Percentiles rank a stretch among this genome's conserved stretches.
phyloP scores from a whole-genome alignment of 2,329 filamentous ascomycete species.

The Cordyceps militaris region DNA sequence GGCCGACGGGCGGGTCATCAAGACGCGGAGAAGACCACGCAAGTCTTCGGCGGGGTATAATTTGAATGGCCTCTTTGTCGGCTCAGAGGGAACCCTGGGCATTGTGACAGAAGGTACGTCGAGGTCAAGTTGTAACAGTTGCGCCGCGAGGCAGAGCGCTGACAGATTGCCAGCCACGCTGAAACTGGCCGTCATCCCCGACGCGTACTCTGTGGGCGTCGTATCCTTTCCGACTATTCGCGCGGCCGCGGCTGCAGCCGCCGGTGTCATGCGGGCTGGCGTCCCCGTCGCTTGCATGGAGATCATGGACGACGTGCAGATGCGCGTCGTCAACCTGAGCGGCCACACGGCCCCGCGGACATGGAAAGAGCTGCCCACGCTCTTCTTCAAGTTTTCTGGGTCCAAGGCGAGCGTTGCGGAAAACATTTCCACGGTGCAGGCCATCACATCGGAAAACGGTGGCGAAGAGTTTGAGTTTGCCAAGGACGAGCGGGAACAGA shows the following conservation, averaged over 20 bases:
- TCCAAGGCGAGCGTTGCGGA: constrained; percentile 72
- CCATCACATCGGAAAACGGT: constrained; percentile 58
- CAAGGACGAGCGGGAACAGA: constrained; percentile 60
- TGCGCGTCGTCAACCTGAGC: constrained; percentile 72
- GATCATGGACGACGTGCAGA: constrained; percentile 84
- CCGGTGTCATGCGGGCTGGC: constrained; percentile 67
- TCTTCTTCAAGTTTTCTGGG: constrained; percentile 83
- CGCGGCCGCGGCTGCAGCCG: constrained; percentile 67
- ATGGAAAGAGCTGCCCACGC: constrained; percentile 69
- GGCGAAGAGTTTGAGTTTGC: constrained; percentile 71
- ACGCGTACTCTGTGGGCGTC: constrained; percentile 70
- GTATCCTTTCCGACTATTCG: constrained; percentile 73
- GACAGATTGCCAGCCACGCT: constrained; percentile 50
- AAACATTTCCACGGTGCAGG: constrained; percentile 62
- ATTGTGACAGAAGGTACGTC: constrained; percentile 63
- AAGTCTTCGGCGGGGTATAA: constrained; percentile 83
- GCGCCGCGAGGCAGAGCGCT: neutral
- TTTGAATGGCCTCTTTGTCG: constrained; percentile 71
- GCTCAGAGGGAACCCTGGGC: constrained; percentile 74
- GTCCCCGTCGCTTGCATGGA: constrained; percentile 73
- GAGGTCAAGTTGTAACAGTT: too few relatives aligned
- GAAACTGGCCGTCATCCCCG: constrained; percentile 69
- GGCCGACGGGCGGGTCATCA: constrained; percentile 71
- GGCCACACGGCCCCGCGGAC: constrained; percentile 60
- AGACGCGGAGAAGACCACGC: constrained; percentile 67